Base-by-base conservation (phyloP, 768 basidiomycete genomes). In the Cyathus striatus region DNA sequence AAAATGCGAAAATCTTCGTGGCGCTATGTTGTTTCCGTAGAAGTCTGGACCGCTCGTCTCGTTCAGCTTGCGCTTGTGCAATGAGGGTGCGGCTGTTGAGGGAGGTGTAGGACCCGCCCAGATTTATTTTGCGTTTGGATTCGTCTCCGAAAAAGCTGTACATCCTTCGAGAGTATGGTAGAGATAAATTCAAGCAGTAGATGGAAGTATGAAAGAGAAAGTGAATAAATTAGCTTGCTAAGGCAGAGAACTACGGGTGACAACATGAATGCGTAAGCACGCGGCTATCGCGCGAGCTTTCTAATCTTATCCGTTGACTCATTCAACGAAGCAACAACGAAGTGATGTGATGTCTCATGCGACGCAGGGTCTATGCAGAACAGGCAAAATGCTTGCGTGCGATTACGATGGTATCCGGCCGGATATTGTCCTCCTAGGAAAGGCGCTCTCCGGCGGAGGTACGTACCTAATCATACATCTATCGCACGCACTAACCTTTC, bases 401-500 rank as follows among this genome's bases (percentile, higher is more conserved):
- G 85, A 97, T 54, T 86, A 92, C 56, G 93, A 95, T 49, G 71
- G 75, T 43, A 77, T 96, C 56, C 79, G 87, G 50, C 94, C 96
- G 21, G 96, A 99, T 58, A 77, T 99, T 41, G 72, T 98, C 22
- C 77, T 95, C 12, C 79, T 99, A 41, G 96, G 96, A 36, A 99
- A 99, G 66, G 96, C 96, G 0, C 78, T 99, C 5, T 95, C 93
- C 3, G 95, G 96, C 21, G 96, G 96, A 61, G 76, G 90, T 91
- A n/a, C n/a, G n/a, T n/a, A n/a, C n/a, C n/a, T n/a, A n/a, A n/a
- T n/a, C n/a, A n/a, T n/a, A n/a, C n/a, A n/a, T n/a, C n/a, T n/a
- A n/a, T n/a, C n/a, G n/a, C n/a, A n/a, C n/a, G n/a, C n/a, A n/a
- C n/a, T n/a, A n/a, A n/a, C n/a, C n/a, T n/a, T n/a, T n/a, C n/a